These are phyloP conservation scores for Cercospora janseana DNA, from an alignment of 2,329 filamentous ascomycete species.

Conservation along the genomic window DNA sequence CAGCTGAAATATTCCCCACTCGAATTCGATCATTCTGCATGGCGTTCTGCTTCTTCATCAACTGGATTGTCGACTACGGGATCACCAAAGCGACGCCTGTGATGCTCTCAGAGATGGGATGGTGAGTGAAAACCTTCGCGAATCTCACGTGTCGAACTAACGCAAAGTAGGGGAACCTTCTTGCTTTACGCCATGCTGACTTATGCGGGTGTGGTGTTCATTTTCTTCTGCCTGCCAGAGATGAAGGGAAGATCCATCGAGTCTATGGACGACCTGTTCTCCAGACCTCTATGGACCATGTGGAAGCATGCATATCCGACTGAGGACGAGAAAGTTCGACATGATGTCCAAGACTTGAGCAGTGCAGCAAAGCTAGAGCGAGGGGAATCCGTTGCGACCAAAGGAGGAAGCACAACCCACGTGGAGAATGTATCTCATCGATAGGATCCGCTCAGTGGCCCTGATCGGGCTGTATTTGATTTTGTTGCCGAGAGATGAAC, in stretches of 20 bases:
- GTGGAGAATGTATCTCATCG: slow-evolving; percentile 10
- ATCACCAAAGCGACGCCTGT: slow-evolving; percentile 23
- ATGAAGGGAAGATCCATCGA: slow-evolving; percentile 26
- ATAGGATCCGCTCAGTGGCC: no score
- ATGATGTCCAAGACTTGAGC: slow-evolving; percentile 24
- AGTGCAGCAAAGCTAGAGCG: slow-evolving; percentile 17
- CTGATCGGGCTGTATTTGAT: no score
- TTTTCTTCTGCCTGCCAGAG: slow-evolving; percentile 26
- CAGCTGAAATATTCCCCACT: slow-evolving; percentile 25
- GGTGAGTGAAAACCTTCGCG: background rate
- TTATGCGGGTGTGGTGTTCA: slow-evolving; percentile 23
- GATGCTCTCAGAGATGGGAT: slow-evolving; percentile 26
- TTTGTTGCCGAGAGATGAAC: no score
- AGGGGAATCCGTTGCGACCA: slow-evolving; percentile 9
- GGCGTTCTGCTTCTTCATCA: slow-evolving; percentile 27
- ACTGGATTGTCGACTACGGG: slow-evolving; percentile 29
- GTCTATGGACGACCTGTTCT: slow-evolving; percentile 28
- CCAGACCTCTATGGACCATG: slow-evolving; percentile 24
- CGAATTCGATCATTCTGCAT: slow-evolving; percentile 26
- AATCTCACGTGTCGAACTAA: background rate
- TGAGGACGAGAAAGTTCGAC: slow-evolving; percentile 25
- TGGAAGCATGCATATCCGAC: slow-evolving; percentile 26
- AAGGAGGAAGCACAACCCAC: slow-evolving; percentile 7
- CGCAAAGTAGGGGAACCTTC: slow-evolving; percentile 17
- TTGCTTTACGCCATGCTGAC: slow-evolving; percentile 25